phyloP scores from a whole-genome alignment of 2,329 filamentous ascomycete species.

The Bertia moriformis region DNA sequence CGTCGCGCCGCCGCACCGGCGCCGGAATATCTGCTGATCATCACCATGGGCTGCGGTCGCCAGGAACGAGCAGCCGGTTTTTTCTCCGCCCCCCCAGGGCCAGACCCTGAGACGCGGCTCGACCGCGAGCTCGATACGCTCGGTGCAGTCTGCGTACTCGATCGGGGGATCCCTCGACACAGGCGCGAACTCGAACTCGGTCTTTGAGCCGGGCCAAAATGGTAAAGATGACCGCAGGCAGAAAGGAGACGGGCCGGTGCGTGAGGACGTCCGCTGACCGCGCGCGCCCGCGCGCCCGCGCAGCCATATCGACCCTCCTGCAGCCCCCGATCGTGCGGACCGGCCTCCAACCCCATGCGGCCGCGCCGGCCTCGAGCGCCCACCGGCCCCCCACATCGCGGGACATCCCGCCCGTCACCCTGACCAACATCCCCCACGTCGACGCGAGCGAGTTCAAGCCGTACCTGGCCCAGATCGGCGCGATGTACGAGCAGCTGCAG shows the following conservation, averaged over 20 bases:
- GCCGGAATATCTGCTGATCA: too few species aligned
- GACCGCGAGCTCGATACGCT: constrained; percentile 74
- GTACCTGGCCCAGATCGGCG: constrained; percentile 74
- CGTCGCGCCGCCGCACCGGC: too few species aligned
- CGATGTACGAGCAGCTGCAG: constrained; percentile 77
- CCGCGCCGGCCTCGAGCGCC: constrained; percentile 51
- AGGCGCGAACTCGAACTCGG: too few species aligned
- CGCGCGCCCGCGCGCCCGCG: too few species aligned
- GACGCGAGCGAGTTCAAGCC: constrained; percentile 67
- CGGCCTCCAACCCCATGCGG: constrained; percentile 66
- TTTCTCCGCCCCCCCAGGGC: too few species aligned
- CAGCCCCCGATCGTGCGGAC: constrained; percentile 82
- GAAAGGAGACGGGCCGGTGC: constrained; percentile 1
- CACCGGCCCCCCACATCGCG: constrained; percentile 72
- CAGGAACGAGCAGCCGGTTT: too few species aligned
- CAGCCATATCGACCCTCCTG: constrained; percentile 84
- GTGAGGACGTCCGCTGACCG: constrained; percentile 6
- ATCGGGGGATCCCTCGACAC: constrained; percentile 70
- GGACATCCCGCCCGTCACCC: constrained; percentile 83
- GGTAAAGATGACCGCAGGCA: constrained; percentile 28
- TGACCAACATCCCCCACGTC: constrained; percentile 76
- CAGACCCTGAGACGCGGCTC: constrained; percentile 58
- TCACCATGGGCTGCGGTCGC: too few species aligned
- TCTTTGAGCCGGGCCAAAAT: constrained; percentile 70
- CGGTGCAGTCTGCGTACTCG: constrained; percentile 21